phyloP scores from a whole-genome alignment of 257 asterid species.

The Primulina eburnea region DNA sequence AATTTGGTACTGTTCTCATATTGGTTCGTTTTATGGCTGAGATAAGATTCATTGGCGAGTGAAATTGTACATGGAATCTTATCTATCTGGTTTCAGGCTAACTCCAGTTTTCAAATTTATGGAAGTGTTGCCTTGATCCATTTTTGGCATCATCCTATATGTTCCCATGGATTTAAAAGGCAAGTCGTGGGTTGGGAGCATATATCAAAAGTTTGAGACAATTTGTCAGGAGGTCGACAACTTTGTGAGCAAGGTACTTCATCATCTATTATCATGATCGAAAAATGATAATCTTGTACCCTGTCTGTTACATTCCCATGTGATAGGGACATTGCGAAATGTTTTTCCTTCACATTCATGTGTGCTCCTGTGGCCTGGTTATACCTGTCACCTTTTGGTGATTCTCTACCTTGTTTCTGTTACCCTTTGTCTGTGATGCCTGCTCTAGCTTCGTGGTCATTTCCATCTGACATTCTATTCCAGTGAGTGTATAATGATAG shows the following conservation, averaged over 20 bases:
- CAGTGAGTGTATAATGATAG: neutral
- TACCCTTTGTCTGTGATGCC: neutral
- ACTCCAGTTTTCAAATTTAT: conserved; percentile 2
- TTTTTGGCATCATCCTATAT: conserved; percentile 3
- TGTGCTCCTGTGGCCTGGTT: conserved; percentile 2
- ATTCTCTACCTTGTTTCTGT: conserved; percentile 11
- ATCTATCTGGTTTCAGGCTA: conserved; percentile 27
- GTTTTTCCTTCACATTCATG: neutral
- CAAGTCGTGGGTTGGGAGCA: conserved; percentile 60
- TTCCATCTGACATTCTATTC: neutral
- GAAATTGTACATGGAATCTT: conserved; percentile 13
- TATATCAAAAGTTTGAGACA: conserved; percentile 61
- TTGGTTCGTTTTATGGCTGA: neutral
- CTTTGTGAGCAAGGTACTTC: conserved; percentile 57
- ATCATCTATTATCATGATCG: conserved; percentile 10
- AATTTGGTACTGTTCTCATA: neutral
- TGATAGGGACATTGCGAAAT: neutral
- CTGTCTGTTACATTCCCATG: conserved; percentile 12
- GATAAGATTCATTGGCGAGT: neutral
- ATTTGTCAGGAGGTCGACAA: conserved; percentile 68
- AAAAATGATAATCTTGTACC: neutral
- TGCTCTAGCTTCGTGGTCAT: neutral
- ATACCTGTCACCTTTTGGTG: neutral
- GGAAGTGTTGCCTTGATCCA: conserved; percentile 22
- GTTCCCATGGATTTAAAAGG: conserved; percentile 42